Percentiles rank a stretch among this genome's conserved stretches.
These are phyloP conservation scores for Nasturtium officinale DNA, from an alignment of 345 rosid genomes.

Conservation along the genomic window DNA sequence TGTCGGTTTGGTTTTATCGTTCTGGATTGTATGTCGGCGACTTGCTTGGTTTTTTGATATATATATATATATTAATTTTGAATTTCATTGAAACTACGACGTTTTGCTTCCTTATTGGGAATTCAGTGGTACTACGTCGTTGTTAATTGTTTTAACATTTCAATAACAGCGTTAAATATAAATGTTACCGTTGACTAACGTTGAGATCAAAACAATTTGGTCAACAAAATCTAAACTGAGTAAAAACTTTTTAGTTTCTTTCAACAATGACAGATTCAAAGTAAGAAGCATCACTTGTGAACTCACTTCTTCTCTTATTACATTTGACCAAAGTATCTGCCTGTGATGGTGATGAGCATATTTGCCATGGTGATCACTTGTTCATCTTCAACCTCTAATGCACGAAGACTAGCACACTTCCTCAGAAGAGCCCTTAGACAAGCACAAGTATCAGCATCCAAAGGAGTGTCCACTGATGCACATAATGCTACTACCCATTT, in stretches of 20 bases:
- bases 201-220: neutral
- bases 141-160: neutral
- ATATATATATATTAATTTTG: neutral
- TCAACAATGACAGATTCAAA: neutral
- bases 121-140: neutral
- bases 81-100: neutral
- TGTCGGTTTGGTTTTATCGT: constrained; percentile 31
- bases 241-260: neutral
- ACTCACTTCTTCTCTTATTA: constrained; percentile 37
- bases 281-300: neutral
- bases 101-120: neutral
- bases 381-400: constrained; percentile 67
- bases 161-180: neutral
- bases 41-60: neutral
- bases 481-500: constrained; percentile 78
- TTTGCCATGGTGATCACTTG: constrained; percentile 59
- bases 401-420: constrained; percentile 76
- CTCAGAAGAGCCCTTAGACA: constrained; percentile 66
- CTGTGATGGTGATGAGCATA: constrained; percentile 73
- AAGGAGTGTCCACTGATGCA: constrained; percentile 75
- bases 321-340: constrained; percentile 78
- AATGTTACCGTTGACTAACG: neutral
- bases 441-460: constrained; percentile 71
- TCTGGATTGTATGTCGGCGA: constrained; percentile 38
- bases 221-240: neutral